Evolutionary conservation across 768 basidiomycete species (phyloP).

Genomic region (Pulveroboletus sp.): DNA sequence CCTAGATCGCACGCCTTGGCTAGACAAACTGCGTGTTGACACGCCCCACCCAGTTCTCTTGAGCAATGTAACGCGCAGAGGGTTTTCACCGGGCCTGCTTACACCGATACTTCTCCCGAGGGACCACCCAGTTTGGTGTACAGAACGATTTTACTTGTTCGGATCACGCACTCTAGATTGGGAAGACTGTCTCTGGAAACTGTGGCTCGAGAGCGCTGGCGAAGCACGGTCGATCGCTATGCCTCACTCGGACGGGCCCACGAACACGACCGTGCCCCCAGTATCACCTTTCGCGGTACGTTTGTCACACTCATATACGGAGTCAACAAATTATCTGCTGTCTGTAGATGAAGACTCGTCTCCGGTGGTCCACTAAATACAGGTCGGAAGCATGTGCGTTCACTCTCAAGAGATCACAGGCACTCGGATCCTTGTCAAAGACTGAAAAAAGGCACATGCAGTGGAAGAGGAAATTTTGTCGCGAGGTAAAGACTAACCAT

Average conservation of each 20-base stretch:
- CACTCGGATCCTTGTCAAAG: constrained; percentile 31
- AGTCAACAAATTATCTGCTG: neutral
- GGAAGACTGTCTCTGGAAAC: constrained; percentile 63
- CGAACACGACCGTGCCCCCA: constrained; percentile 4
- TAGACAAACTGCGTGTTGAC: constrained; percentile 11
- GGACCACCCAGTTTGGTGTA: constrained; percentile 55
- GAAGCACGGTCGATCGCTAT: constrained; percentile 22
- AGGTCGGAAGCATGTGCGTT: constrained; percentile 52
- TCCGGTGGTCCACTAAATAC: constrained; percentile 44
- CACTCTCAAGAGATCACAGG: constrained; percentile 36
- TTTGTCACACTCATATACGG: neutral
- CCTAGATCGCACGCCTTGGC: constrained; percentile 19
- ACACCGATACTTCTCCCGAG: constrained; percentile 42
- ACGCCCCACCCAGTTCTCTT: constrained; percentile 25
- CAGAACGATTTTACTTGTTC: constrained; percentile 48
- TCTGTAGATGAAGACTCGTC: constrained; percentile 37
- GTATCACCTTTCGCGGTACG: constrained; percentile 22
- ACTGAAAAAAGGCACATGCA: constrained; percentile 40
- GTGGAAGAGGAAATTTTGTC: constrained; percentile 57
- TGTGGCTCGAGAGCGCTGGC: constrained; percentile 54
- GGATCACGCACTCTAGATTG: constrained; percentile 48
- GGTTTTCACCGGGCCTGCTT: constrained; percentile 37
- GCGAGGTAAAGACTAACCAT: constrained; percentile 32
- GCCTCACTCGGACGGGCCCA: constrained; percentile 6
- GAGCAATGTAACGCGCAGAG: constrained; percentile 26